These are phyloP conservation scores for Coprinopsis cinerea DNA, from an alignment of 768 basidiomycete genomes.

Conservation along the genomic window DNA sequence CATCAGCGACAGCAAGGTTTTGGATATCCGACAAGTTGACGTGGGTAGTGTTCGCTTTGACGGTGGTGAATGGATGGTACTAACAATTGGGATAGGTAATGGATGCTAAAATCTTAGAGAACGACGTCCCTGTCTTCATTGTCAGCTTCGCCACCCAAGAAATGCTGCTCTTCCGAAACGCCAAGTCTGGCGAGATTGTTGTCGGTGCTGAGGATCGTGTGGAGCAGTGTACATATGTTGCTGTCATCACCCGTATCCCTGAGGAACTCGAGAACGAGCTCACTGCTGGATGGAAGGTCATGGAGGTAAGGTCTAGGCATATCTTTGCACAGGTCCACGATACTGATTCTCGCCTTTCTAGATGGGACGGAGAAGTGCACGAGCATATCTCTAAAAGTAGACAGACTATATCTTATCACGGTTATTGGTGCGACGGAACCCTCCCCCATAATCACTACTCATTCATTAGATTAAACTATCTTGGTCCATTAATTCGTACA, in stretches of 20 bases:
- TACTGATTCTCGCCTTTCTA: constrained; percentile 13
- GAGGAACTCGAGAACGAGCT: constrained; percentile 87
- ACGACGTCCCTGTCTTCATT: constrained; percentile 85
- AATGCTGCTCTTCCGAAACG: constrained; percentile 85
- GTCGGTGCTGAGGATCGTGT: constrained; percentile 89
- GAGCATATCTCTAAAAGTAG: constrained; percentile 38
- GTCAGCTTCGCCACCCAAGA: constrained; percentile 94
- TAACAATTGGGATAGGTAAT: too few species aligned
- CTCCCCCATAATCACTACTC: constrained; percentile 19
- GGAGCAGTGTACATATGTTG: constrained; percentile 90
- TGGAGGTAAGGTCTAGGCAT: constrained; percentile 61
- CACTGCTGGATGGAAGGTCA: constrained; percentile 96
- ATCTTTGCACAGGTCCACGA: not conserved
- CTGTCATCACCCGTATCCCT: constrained; percentile 83
- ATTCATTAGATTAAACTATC: constrained; percentile 7
- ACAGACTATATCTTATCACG: constrained; percentile 15
- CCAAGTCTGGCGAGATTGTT: constrained; percentile 77
- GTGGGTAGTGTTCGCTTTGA: constrained; percentile 38
- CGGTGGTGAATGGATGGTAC: not conserved
- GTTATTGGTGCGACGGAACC: constrained; percentile 20
- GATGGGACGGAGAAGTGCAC: constrained; percentile 41
- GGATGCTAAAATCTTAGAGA: constrained; percentile 85
- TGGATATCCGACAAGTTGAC: constrained; percentile 97
- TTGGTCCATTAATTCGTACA: constrained; percentile 3
- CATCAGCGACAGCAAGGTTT: constrained; percentile 86